Conservation (phyloP, 441 rosid species). For the Eugenia klotzschiana region DNA sequence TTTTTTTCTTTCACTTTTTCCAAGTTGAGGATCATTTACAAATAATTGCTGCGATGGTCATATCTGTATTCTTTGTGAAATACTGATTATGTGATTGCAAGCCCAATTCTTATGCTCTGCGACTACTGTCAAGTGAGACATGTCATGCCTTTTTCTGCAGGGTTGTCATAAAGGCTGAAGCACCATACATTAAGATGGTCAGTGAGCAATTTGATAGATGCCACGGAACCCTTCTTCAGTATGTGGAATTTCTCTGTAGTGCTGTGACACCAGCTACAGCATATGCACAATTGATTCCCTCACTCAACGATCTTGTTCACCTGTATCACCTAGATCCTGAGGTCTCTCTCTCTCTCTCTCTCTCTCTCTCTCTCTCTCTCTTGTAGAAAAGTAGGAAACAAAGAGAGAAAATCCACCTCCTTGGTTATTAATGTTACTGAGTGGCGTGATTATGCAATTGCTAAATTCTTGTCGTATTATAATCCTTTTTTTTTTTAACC, state of each 20-base stretch:
- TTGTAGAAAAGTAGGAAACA: neutral
- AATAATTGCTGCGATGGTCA: neutral
- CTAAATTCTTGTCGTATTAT: neutral
- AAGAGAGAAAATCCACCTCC: neutral
- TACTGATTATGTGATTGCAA: neutral
- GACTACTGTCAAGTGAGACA: neutral
- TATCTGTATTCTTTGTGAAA: neutral
- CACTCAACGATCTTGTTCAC: slow-evolving; percentile 86
- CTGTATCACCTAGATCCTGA: slow-evolving; percentile 95
- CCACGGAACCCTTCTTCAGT: slow-evolving; percentile 99
- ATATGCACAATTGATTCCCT: slow-evolving; percentile 76
- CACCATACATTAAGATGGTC: slow-evolving; percentile 98
- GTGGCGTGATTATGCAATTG: neutral
- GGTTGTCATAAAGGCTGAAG: slow-evolving; percentile 84
- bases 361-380: neutral
- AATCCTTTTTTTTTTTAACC: neutral
- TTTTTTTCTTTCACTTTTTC: neutral
- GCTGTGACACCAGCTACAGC: slow-evolving; percentile 72
- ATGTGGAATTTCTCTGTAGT: slow-evolving; percentile 87
- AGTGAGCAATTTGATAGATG: slow-evolving; percentile 98
- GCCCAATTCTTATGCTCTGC: neutral
- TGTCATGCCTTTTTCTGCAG: slow-evolving; percentile 29
- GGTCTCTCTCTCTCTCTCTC: slow-evolving; percentile 33
- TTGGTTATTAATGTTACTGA: neutral
- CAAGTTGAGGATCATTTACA: neutral